phyloP scores from a whole-genome alignment of 371 early-diverging fungal genomes.

The Mortierella sp. region DNA sequence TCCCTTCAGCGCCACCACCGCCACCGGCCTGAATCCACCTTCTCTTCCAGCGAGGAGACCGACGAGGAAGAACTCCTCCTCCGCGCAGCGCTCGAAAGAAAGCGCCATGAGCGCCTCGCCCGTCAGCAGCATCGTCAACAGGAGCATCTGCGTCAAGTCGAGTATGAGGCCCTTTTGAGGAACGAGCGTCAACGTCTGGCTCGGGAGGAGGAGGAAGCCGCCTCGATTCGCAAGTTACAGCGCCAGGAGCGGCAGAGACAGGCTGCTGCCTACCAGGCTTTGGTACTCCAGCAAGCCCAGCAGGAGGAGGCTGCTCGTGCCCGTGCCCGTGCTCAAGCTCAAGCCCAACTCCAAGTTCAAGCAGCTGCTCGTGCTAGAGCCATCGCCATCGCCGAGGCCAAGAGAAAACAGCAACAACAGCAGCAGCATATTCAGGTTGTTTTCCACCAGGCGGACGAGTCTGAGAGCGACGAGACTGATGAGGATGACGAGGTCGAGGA shows the following conservation, averaged over 20 bases:
- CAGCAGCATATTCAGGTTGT: neutral
- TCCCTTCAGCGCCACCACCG: neutral
- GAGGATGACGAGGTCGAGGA: conserved; percentile 6
- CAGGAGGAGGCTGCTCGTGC: conserved; percentile 14
- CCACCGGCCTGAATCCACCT: neutral
- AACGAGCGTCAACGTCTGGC: conserved; percentile 20
- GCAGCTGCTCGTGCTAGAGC: conserved; percentile 10
- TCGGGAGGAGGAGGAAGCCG: conserved; percentile 32
- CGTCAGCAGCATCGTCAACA: conserved; percentile 32
- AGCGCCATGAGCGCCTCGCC: conserved; percentile 34
- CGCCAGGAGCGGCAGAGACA: conserved; percentile 18
- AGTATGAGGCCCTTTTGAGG: conserved; percentile 23
- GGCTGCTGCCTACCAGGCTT: conserved; percentile 19
- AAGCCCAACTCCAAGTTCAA: conserved; percentile 16
- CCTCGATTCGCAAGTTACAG: conserved; percentile 24
- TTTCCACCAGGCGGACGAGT: conserved; percentile 9
- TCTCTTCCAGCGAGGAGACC: conserved; percentile 18
- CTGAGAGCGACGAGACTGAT: neutral
- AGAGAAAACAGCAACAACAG: neutral
- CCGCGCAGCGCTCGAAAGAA: conserved; percentile 46
- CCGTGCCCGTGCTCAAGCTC: conserved; percentile 9
- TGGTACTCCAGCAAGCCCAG: conserved; percentile 18
- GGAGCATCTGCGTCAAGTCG: conserved; percentile 7
- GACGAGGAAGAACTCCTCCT: conserved; percentile 52
- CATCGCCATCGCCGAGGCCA: neutral